A percentile compares a stretch with the other conserved stretches of the same genome.
Evolutionary conservation across 148 eudicot species (phyloP).

Genomic region (Dianthus caryophyllus): DNA sequence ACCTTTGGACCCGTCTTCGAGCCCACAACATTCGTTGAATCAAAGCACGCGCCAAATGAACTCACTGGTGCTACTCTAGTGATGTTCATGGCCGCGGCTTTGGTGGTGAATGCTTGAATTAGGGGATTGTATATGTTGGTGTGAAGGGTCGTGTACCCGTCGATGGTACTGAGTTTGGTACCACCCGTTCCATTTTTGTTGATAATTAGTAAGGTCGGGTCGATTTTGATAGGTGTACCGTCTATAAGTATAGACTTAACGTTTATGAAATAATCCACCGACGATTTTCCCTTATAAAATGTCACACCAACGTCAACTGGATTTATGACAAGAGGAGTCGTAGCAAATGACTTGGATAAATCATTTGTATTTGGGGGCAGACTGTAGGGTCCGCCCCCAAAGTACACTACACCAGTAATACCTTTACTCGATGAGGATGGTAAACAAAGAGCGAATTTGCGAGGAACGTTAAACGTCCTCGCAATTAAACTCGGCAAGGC

Average conservation of each 20-base stretch:
- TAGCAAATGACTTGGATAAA: conserved; percentile 20
- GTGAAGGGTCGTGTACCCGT: conserved; percentile 33
- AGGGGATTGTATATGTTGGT: conserved; percentile 33
- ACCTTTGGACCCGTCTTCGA: conserved; percentile 26
- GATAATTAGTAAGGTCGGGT: conserved; percentile 18
- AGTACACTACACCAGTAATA: conserved; percentile 34
- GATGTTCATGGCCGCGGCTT: conserved; percentile 27
- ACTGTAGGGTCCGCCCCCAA: conserved; percentile 46
- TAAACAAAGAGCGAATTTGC: conserved; percentile 37
- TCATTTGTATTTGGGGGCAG: conserved; percentile 23
- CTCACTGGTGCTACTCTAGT: conserved; percentile 26
- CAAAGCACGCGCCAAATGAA: conserved; percentile 37
- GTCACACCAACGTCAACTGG: conserved; percentile 32
- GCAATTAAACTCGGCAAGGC: too few relatives aligned
- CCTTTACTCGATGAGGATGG: conserved; percentile 21
- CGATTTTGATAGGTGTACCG: conserved; percentile 15
- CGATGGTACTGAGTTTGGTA: conserved; percentile 32
- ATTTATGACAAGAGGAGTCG: conserved; percentile 34
- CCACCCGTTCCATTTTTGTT: conserved; percentile 32
- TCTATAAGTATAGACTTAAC: conserved; percentile 29
- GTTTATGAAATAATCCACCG: conserved; percentile 36
- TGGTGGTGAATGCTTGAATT: conserved; percentile 15
- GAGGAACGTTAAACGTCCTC: too few relatives aligned
- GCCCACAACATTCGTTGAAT: conserved; percentile 23
- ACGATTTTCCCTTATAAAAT: conserved; percentile 16